phyloP scores from a whole-genome alignment of 164 flowering plant genomes.

The Sextonia rubra region DNA sequence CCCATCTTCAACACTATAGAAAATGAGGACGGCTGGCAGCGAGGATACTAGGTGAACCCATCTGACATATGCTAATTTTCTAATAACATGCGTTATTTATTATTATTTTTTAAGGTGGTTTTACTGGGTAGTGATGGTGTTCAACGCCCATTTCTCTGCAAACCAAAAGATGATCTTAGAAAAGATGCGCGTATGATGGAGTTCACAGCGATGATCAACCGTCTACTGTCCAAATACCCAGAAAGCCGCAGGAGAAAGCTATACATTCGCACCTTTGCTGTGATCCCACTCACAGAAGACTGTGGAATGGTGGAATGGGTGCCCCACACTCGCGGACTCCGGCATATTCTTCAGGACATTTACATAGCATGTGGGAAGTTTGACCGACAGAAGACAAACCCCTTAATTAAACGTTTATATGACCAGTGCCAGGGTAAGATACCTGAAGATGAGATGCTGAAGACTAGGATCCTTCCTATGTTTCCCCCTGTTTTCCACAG shows the following conservation, averaged over 20 bases:
- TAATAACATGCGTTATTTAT: not conserved
- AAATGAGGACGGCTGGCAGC: not conserved
- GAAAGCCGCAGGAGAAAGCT: constrained; percentile 99
- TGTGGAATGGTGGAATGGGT: constrained; percentile 99
- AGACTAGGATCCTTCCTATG: constrained; percentile 85
- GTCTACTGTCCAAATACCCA: constrained; percentile 78
- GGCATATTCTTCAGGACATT: constrained; percentile 98
- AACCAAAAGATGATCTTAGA: constrained; percentile 98
- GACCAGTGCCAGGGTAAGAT: constrained; percentile 90
- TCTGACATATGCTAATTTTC: not conserved
- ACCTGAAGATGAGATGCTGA: constrained; percentile 87
- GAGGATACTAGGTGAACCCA: not conserved
- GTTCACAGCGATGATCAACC: constrained; percentile 93
- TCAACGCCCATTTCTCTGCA: constrained; percentile 90
- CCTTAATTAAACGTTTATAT: constrained; percentile 85
- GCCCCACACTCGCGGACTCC: constrained; percentile 96
- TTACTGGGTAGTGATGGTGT: constrained; percentile 93
- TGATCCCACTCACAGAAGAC: constrained; percentile 93
- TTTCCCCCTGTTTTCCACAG: constrained; percentile 93
- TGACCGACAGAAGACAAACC: constrained; percentile 94
- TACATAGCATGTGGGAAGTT: constrained; percentile 86
- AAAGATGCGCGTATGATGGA: constrained; percentile 99
- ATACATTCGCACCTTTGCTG: constrained; percentile 95
- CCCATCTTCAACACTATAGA: not conserved
- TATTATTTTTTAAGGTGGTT: constrained; percentile 48